phyloP scores from a whole-genome alignment of 1,284 basidiomycete genomes.

The Puccinia triticina region DNA sequence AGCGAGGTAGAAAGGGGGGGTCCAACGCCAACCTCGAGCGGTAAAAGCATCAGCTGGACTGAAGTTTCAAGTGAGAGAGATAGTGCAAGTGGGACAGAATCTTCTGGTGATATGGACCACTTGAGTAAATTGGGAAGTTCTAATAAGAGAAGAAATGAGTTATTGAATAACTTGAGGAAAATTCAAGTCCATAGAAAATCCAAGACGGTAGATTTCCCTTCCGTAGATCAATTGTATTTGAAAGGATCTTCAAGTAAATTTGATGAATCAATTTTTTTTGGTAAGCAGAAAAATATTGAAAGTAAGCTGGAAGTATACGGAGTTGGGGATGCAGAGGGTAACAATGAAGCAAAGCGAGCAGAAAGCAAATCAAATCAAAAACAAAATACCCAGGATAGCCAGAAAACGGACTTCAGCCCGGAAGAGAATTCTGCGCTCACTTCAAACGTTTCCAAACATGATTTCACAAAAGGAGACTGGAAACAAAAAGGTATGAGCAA shows the following conservation, averaged over 20 bases:
- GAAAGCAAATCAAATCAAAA: background rate
- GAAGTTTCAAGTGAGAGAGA: background rate
- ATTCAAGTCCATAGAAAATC: background rate
- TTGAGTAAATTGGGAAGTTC: background rate
- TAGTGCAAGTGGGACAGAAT: no score
- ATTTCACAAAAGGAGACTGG: background rate
- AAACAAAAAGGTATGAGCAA: no score
- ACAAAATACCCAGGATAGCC: background rate
- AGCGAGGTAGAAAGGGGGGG: background rate
- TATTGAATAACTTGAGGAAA: background rate
- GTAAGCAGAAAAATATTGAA: background rate
- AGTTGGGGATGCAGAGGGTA: background rate
- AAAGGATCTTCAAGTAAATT: background rate
- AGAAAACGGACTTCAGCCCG: background rate
- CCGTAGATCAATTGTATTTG: background rate
- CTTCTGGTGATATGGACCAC: background rate
- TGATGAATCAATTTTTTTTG: no score
- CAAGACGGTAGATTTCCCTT: background rate
- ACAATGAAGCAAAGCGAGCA: background rate
- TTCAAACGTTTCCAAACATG: background rate
- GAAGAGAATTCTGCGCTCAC: background rate
- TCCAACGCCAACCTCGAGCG: background rate
- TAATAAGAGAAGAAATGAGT: background rate
- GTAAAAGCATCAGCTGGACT: background rate
- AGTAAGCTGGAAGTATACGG: background rate